Percentiles rank a stretch among this genome's conserved stretches.
phyloP scores from a whole-genome alignment of 352 stramenopile species.

The Pythium apleroticum region DNA sequence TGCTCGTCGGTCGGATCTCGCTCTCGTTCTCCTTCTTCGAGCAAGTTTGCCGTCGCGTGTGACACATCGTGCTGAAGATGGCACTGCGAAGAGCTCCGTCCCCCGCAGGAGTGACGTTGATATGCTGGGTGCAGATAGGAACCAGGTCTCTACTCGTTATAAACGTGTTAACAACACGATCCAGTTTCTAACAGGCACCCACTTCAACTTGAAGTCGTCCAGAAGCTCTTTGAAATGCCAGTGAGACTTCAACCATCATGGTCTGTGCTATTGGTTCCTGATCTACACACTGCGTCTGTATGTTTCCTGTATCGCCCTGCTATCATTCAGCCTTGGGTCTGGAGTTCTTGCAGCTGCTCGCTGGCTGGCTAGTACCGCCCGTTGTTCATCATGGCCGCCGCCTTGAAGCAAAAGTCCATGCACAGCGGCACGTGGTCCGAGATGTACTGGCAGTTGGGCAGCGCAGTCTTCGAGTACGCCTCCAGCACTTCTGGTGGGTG shows the following conservation, averaged over 20 bases:
- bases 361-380: slow-evolving; percentile 27
- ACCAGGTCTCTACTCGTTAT: not conserved
- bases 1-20: too few species aligned
- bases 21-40: slow-evolving; percentile 5
- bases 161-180: not conserved
- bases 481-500: slow-evolving; percentile 90
- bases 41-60: too few species aligned
- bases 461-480: slow-evolving; percentile 84
- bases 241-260: too few species aligned
- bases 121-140: not conserved
- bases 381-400: slow-evolving; percentile 31
- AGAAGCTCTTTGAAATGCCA: too few species aligned
- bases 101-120: slow-evolving; percentile 17
- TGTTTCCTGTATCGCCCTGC: not conserved
- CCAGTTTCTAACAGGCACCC: slow-evolving; percentile 12
- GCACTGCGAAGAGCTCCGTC: slow-evolving; percentile 5
- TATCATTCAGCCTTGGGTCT: not conserved
- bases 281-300: slow-evolving; percentile 16
- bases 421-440: slow-evolving; percentile 96
- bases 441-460: slow-evolving; percentile 95
- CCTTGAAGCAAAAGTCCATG: slow-evolving; percentile 88
- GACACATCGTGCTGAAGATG: slow-evolving; percentile 21
- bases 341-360: slow-evolving; percentile 1
- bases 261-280: not conserved
- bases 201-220: slow-evolving; percentile 24